These are phyloP conservation scores for Suillus luteus DNA, from an alignment of 768 basidiomycete genomes.

Conservation along the genomic window DNA sequence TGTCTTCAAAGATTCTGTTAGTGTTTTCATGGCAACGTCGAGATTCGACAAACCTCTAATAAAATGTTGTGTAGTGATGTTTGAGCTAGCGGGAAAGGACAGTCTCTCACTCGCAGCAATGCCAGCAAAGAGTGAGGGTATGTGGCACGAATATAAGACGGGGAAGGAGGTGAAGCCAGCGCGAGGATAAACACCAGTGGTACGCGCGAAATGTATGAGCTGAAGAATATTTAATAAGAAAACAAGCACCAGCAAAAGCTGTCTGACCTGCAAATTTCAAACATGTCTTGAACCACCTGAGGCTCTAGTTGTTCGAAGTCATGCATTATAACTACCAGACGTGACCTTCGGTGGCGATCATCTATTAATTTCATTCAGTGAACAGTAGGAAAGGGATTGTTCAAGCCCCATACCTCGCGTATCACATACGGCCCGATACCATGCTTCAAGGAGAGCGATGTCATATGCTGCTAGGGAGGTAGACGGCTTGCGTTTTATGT, in stretches of 20 bases:
- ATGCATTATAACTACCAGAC: constrained; percentile 63
- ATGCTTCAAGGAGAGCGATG: constrained; percentile 57
- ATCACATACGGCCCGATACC: constrained; percentile 51
- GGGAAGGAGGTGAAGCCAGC: constrained; percentile 54
- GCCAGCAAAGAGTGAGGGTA: constrained; percentile 64
- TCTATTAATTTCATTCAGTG: constrained; percentile 11
- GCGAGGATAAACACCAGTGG: constrained; percentile 69
- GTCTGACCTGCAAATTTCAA: constrained; percentile 68
- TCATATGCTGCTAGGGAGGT: constrained; percentile 62
- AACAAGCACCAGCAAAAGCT: not conserved
- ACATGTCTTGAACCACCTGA: constrained; percentile 62
- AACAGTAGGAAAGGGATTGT: not conserved
- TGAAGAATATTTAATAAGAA: constrained; percentile 7
- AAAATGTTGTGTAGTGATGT: constrained; percentile 56
- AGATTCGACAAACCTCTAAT: constrained; percentile 44
- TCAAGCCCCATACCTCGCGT: constrained; percentile 37
- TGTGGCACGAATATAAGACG: constrained; percentile 58
- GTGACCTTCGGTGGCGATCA: constrained; percentile 26
- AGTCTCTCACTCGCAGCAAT: constrained; percentile 54
- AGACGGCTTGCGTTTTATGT: constrained; percentile 46
- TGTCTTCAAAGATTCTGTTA: constrained; percentile 37
- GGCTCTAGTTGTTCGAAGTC: constrained; percentile 77
- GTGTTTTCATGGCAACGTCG: not conserved
- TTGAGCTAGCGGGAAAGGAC: constrained; percentile 50
- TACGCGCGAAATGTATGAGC: constrained; percentile 46